Base-by-base conservation (phyloP, 2,329 filamentous ascomycete species). In the Penicillium psychrosexuale region DNA sequence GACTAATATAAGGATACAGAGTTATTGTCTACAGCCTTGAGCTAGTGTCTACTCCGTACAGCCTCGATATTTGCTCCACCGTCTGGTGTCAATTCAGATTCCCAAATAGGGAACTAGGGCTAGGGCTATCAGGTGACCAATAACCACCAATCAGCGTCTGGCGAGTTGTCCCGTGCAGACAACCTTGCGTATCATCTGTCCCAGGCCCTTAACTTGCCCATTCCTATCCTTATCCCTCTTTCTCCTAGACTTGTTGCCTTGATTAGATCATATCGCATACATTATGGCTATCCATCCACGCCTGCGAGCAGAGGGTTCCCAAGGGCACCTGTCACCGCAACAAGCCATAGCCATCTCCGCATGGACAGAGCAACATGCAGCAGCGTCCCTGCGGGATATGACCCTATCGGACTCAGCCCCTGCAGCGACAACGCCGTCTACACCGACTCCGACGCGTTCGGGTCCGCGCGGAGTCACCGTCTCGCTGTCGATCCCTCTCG, bases 401-500 rank as follows among this genome's bases (percentile, higher is more conserved):
- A 65, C 67, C 40, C 59, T 75, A 7, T 69, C 69, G 8, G 69
- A 72, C 22, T 51, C 47, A 13, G 27, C 65, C 22, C 55, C 60
- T 3, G 50, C 52, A 43, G 60, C 58, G 24, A 38, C 52, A 43
- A 40, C 75, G 81, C 64, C 81, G 78, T 42, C 80, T 82, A 42
- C 86, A 39, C 80, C 83, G 0, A 77, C 83, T 9, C 67, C 78
- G 27, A 79, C 81, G n/a, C 79, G 80, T 46, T 51, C 60, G n/a
- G 34, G 46, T 40, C 53, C 69, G 38, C 70, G 67, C 22, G 85
- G 85, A 51, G 83, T 83, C 3, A 82, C 84, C 43, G 80, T 82
- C 28, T 80, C 85, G 5, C 80, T 96, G 50, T 80, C 86, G 46
- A 94, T 96, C 61, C 86, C 90, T 2, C 83, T 96, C 50, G 89